Conservation (phyloP, 768 basidiomycete genomes). For the Boletus tylopilopsis region DNA sequence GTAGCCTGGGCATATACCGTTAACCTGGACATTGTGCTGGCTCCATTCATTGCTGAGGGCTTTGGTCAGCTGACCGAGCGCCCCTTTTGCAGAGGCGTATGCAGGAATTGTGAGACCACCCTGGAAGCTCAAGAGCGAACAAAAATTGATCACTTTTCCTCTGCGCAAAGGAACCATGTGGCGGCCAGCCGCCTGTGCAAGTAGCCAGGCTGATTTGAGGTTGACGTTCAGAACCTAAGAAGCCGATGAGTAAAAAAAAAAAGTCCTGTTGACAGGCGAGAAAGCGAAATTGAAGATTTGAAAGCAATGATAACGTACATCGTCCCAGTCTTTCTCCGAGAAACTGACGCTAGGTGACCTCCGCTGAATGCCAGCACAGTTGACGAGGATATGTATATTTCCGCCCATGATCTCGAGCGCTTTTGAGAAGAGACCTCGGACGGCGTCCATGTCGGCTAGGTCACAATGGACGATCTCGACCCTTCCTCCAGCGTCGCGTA, state of each 20-base stretch:
- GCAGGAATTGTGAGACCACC: constrained; percentile 78
- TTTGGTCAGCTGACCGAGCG: constrained; percentile 81
- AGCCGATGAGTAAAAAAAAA: constrained; percentile 7
- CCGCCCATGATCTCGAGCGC: constrained; percentile 50
- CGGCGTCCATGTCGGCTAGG: constrained; percentile 46
- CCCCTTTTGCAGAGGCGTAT: constrained; percentile 90
- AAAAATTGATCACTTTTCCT: constrained; percentile 71
- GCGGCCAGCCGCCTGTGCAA: constrained; percentile 79
- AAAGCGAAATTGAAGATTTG: constrained; percentile 8
- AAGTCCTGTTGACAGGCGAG: constrained; percentile 4
- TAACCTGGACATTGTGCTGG: constrained; percentile 81
- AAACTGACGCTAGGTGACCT: constrained; percentile 61
- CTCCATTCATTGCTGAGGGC: constrained; percentile 95
- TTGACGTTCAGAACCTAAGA: constrained; percentile 79
- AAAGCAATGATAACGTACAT: constrained; percentile 44
- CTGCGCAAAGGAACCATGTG: constrained; percentile 81
- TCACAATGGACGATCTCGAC: constrained; percentile 53
- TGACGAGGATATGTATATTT: constrained; percentile 60
- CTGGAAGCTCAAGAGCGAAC: constrained; percentile 48
- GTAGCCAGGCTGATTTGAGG: constrained; percentile 82
- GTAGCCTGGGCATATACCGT: constrained; percentile 85
- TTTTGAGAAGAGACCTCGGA: constrained; percentile 45
- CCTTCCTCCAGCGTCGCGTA: constrained; percentile 33
- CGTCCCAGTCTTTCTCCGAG: constrained; percentile 66
- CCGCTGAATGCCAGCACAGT: constrained; percentile 64